Evolutionary conservation across 768 basidiomycete genomes (phyloP).

Genomic region (Lentinula sp.): DNA sequence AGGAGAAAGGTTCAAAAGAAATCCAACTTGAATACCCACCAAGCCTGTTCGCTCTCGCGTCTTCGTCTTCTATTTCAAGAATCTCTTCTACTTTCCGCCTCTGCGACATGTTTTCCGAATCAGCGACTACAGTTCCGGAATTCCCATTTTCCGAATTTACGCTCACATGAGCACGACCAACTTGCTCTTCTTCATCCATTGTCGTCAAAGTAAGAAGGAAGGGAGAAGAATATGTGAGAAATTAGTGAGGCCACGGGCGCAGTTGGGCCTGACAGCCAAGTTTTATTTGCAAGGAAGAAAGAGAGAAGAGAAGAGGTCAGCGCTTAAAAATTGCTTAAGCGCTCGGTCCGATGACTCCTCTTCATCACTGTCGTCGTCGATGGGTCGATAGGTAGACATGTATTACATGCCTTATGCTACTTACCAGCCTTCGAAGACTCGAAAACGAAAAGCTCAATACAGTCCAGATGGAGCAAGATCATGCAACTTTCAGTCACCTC

Average conservation of each 20-base stretch:
- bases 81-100: conserved; percentile 13
- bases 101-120: not conserved
- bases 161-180: not conserved
- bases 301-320: not conserved
- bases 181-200: not conserved
- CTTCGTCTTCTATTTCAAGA: conserved; percentile 45
- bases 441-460: too few relatives aligned
- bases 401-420: too few relatives aligned
- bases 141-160: not conserved
- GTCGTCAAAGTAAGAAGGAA: not conserved
- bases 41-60: conserved; percentile 34
- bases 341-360: not conserved
- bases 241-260: not conserved
- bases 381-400: too few relatives aligned
- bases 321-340: not conserved
- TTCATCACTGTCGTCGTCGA: too few relatives aligned
- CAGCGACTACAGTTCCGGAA: not conserved
- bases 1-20: conserved; percentile 1
- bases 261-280: not conserved
- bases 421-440: too few relatives aligned
- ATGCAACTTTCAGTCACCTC: too few relatives aligned
- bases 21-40: conserved; percentile 21
- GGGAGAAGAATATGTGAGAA: not conserved
- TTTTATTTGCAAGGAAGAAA: not conserved
- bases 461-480: too few relatives aligned